A percentile compares a stretch with the other conserved stretches of the same genome.
These are phyloP conservation scores for Herpetospermum pedunculosum DNA, from an alignment of 306 rosid species.

Conservation along the genomic window DNA sequence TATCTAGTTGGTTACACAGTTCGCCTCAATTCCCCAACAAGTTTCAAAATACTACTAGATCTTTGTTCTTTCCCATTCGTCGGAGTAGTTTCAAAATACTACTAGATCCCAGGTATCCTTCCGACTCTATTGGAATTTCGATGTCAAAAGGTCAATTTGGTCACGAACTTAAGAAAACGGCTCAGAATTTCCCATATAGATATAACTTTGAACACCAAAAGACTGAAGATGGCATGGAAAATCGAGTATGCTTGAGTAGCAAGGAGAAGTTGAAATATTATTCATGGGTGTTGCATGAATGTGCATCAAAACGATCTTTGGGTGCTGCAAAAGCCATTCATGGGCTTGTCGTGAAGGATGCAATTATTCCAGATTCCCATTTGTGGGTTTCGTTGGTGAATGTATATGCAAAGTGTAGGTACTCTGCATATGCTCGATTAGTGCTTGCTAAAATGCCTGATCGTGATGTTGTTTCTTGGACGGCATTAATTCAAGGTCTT, in stretches of 20 bases:
- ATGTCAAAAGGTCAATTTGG: neutral
- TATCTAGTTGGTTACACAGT: conserved; percentile 5
- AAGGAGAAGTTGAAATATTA: conserved; percentile 18
- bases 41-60: conserved; percentile 11
- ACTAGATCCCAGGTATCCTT: neutral
- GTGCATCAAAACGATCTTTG: conserved; percentile 20
- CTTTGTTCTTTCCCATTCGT: conserved; percentile 6
- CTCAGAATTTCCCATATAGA: neutral
- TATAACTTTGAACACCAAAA: neutral
- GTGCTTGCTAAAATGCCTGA: conserved; percentile 32
- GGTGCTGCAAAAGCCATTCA: conserved; percentile 24
- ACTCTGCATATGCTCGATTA: conserved; percentile 10
- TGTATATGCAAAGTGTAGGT: conserved; percentile 28
- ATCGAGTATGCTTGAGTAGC: neutral
- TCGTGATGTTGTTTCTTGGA: conserved; percentile 32
- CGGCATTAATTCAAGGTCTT: conserved; percentile 26
- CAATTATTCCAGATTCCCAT: conserved; percentile 24
- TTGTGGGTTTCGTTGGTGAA: conserved; percentile 31
- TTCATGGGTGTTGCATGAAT: conserved; percentile 18
- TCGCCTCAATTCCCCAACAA: conserved; percentile 9
- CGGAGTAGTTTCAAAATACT: conserved; percentile 3
- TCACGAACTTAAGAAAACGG: neutral
- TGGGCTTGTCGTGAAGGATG: conserved; percentile 22
- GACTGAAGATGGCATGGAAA: conserved; percentile 5
- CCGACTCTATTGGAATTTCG: conserved; percentile 1